Evolutionary conservation across 345 rosid genomes (phyloP).

Genomic region (Chamaenerion angustifolium): DNA sequence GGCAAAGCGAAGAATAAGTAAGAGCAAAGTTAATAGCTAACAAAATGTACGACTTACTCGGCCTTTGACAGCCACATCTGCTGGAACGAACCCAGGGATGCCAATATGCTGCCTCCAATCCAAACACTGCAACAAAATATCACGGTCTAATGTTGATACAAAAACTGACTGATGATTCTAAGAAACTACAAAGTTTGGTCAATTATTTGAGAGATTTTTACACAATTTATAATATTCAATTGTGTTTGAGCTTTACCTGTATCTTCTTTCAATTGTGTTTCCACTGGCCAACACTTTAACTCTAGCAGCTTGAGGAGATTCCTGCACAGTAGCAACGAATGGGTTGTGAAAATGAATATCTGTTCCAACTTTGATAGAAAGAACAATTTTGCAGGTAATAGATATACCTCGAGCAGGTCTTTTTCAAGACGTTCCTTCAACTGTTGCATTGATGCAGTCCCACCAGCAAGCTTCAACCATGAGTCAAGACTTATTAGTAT

Average conservation of each 20-base stretch:
- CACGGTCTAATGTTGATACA: no score
- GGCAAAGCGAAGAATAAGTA: no score
- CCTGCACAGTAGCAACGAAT: constrained; percentile 27
- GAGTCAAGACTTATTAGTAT: constrained; percentile 7
- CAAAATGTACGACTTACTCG: constrained; percentile 29
- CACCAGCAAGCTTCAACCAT: constrained; percentile 80
- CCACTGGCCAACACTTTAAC: constrained; percentile 96
- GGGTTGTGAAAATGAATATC: neutral
- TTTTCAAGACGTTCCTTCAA: constrained; percentile 96
- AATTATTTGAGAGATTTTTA: no score
- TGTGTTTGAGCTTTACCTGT: no score
- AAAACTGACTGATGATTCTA: no score
- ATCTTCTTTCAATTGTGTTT: constrained; percentile 87
- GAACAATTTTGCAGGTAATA: no score
- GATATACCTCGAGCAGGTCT: constrained; percentile 76
- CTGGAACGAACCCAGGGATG: constrained; percentile 87
- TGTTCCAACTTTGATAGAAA: no score
- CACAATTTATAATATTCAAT: no score
- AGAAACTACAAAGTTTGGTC: no score
- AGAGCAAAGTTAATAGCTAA: no score
- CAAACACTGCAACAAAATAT: constrained; percentile 51
- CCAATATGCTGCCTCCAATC: constrained; percentile 88
- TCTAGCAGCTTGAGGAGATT: constrained; percentile 97
- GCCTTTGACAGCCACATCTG: constrained; percentile 97
- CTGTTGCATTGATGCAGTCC: constrained; percentile 98